Evolutionary conservation across 106 monocot genomes (phyloP), one percentile per base, ranked within the genome.

Genomic region (Iris macrosiphon): DNA sequence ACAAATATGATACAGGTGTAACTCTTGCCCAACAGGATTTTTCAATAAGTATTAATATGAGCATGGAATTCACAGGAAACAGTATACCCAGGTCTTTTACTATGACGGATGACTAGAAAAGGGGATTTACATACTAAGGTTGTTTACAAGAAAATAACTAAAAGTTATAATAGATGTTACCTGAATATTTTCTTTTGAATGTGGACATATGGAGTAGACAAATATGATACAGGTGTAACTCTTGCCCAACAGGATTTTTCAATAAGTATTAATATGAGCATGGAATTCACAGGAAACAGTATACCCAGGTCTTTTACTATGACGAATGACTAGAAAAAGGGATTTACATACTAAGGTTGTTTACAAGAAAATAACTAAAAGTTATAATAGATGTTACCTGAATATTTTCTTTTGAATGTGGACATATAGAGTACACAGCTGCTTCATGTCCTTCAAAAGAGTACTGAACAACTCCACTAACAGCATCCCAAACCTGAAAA

Each of bases 351-450:
- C 33, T n/a, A 6, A 27, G 15, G 14, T 47, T 14, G 2, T 47
- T 47, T 47, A 24, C 5, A 59, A 6, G 22, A 46, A 33, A 18
- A 38, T 30, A 31, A 34, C 21, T 49, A 60, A 59, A 37, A 31
- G 16, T 33, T 45, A 49, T 34, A 28, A 31, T 16, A 52, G 14
- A 50, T 55, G 5, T 45, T 72, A 83, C 82, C 55, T 77, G 77
- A 74, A 64, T 61, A 59, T 60, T 64, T 60, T 69, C 68, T 45
- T 68, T 77, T 7, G 22, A 60, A 49, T 69, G 82, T n/a, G 73
- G 77, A 43, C 77, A 78, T 16, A 83, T 64, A 16, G 77, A 83
- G 64, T 60, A 65, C 11, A 83, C 73, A 61, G 82, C 65, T 15
- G 77, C 77, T 31, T 56, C 68, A 51, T 83, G 73, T 14, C 58